These are phyloP conservation scores for Pseudogymnoascus destructans DNA, from an alignment of 2,329 filamentous ascomycete genomes.

Conservation along the genomic window DNA sequence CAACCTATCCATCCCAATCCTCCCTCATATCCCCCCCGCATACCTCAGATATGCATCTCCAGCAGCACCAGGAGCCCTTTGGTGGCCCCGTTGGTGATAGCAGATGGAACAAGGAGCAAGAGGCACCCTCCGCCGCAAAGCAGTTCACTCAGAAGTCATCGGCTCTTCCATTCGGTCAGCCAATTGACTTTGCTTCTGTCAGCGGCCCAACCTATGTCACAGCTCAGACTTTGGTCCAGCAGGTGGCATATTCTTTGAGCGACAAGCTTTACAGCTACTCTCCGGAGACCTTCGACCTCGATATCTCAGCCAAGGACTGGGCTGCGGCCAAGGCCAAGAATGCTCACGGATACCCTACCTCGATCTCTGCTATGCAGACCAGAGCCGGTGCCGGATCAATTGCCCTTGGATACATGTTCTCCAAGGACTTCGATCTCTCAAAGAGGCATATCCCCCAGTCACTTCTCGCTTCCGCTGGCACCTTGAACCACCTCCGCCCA, in stretches of 20 bases:
- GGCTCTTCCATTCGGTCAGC: constrained; percentile 44
- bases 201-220: constrained; percentile 85
- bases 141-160: constrained; percentile 31
- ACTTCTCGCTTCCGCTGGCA: constrained; percentile 74
- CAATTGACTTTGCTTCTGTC: constrained; percentile 46
- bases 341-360: constrained; percentile 66
- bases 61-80: constrained; percentile 18
- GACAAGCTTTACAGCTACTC: constrained; percentile 98
- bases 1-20: neutral
- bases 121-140: constrained; percentile 19
- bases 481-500: constrained; percentile 65
- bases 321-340: constrained; percentile 57
- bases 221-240: constrained; percentile 85
- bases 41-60: constrained; percentile 1
- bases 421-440: constrained; percentile 83
- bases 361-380: constrained; percentile 71
- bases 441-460: constrained; percentile 88
- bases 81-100: constrained; percentile 21
- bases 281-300: constrained; percentile 82
- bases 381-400: constrained; percentile 80
- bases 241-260: constrained; percentile 86
- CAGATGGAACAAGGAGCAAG: constrained; percentile 22
- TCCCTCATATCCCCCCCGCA: neutral
- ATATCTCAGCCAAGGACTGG: constrained; percentile 73
- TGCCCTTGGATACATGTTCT: constrained; percentile 94